phyloP scores from a whole-genome alignment of 2,329 filamentous ascomycete species.

The Colletotrichum euphorbiae region DNA sequence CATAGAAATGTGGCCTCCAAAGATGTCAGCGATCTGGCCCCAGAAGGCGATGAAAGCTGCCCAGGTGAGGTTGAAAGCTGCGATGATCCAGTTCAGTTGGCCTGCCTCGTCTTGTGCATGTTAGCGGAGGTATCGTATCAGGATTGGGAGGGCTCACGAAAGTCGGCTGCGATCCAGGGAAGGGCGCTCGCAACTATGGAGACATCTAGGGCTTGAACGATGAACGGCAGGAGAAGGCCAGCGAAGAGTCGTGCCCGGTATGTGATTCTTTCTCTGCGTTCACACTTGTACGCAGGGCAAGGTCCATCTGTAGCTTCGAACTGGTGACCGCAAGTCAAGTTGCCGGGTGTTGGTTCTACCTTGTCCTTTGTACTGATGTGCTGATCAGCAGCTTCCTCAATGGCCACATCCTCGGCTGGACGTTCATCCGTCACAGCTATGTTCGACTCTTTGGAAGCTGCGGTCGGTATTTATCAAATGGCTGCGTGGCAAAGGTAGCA shows the following conservation, averaged over 20 bases:
- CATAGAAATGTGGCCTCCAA: slow-evolving; percentile 70
- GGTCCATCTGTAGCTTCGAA: slow-evolving; percentile 1
- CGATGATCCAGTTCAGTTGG: slow-evolving; percentile 77
- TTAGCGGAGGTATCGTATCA: background rate
- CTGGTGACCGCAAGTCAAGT: slow-evolving; percentile 19
- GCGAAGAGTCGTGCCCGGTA: slow-evolving; percentile 70
- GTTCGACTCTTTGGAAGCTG: background rate
- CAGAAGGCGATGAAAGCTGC: slow-evolving; percentile 76
- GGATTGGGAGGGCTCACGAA: slow-evolving; percentile 47
- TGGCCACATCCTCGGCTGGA: background rate
- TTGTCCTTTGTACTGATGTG: background rate
- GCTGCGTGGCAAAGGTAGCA: too few species aligned
- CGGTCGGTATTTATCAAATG: background rate
- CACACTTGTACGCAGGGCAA: slow-evolving; percentile 49
- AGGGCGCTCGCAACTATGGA: slow-evolving; percentile 64
- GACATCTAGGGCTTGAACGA: slow-evolving; percentile 71
- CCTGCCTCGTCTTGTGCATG: slow-evolving; percentile 58
- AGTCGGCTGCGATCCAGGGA: slow-evolving; percentile 71
- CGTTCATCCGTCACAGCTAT: background rate
- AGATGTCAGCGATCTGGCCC: slow-evolving; percentile 73
- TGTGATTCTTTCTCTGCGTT: slow-evolving; percentile 47
- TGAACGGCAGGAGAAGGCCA: slow-evolving; percentile 70
- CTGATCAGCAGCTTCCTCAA: background rate
- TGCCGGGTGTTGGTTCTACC: background rate
- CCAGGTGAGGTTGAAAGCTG: slow-evolving; percentile 74